Percentiles rank a stretch among this genome's conserved stretches.
phyloP scores from a whole-genome alignment of 1,284 basidiomycete species.

The Ganoderma lucidum region DNA sequence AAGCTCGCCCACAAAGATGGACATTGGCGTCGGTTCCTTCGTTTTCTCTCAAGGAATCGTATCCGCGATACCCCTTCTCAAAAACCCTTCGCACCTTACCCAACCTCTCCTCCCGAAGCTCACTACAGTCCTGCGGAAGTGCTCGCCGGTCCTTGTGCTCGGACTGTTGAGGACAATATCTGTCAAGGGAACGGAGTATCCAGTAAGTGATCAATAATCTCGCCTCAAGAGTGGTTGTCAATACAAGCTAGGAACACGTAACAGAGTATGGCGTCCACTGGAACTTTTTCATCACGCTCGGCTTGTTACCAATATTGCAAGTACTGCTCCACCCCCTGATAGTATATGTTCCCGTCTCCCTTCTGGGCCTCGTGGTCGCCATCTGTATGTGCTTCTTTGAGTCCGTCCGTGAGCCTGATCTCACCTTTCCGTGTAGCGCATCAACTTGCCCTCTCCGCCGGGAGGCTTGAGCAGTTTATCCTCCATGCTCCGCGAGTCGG shows the following conservation, averaged over 20 bases:
- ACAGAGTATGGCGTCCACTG: conserved; percentile 97
- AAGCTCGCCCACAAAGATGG: conserved; percentile 74
- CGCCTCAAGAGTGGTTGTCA: neutral
- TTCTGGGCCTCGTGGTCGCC: conserved; percentile 72
- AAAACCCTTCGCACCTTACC: conserved; percentile 60
- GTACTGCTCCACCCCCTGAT: conserved; percentile 75
- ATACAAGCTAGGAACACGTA: conserved; percentile 83
- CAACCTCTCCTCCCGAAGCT: conserved; percentile 62
- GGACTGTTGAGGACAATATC: conserved; percentile 84
- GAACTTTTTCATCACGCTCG: conserved; percentile 99
- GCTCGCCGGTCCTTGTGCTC: conserved; percentile 75
- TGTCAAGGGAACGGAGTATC: conserved; percentile 95
- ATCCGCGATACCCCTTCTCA: conserved; percentile 81
- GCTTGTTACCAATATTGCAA: conserved; percentile 80
- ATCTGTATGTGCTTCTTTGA: conserved; percentile 32
- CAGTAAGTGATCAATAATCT: conserved; percentile 58
- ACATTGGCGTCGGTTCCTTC: conserved; percentile 95
- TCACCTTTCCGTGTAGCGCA: conserved; percentile 59
- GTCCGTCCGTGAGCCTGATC: neutral
- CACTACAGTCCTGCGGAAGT: conserved; percentile 58
- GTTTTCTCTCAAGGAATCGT: conserved; percentile 95
- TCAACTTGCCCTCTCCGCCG: conserved; percentile 66
- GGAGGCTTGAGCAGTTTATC: conserved; percentile 69
- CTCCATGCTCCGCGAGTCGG: conserved; percentile 67
- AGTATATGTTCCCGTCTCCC: conserved; percentile 61